Conservation (phyloP, 352 stramenopile species). For the Globisporangium okanoganense region DNA sequence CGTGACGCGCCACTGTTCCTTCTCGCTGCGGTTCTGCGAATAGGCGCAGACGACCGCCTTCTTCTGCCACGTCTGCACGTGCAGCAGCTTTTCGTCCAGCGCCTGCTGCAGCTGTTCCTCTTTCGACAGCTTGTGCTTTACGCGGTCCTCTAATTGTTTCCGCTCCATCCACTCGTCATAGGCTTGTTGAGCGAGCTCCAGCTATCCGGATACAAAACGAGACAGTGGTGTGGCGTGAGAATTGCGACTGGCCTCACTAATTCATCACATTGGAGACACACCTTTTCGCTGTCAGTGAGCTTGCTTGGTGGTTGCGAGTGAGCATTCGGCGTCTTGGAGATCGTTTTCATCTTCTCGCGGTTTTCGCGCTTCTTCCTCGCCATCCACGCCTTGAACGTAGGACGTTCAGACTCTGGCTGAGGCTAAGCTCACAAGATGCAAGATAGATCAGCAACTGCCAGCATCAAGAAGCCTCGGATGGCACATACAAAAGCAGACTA, state of each 20-base stretch:
- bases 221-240: background rate
- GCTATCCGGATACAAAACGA: no score
- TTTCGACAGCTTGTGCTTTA: conserved; percentile 28
- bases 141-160: conserved; percentile 41
- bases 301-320: background rate
- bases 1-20: background rate
- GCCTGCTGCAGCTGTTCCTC: conserved; percentile 23
- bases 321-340: background rate
- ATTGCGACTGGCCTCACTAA: no score
- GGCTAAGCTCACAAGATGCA: background rate
- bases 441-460: background rate
- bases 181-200: conserved; percentile 14
- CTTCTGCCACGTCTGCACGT: conserved; percentile 54
- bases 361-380: conserved; percentile 12
- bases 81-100: conserved; percentile 30
- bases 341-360: background rate
- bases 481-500: background rate
- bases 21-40: conserved; percentile 34
- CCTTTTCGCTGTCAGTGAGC: background rate
- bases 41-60: conserved; percentile 71
- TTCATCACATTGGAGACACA: background rate
- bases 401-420: background rate
- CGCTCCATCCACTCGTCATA: conserved; percentile 43
- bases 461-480: background rate
- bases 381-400: conserved; percentile 15